A percentile compares a stretch with the other conserved stretches of the same genome.
Conservation (phyloP, 2,329 filamentous ascomycete genomes). For the Nigrograna mackinnonii region DNA sequence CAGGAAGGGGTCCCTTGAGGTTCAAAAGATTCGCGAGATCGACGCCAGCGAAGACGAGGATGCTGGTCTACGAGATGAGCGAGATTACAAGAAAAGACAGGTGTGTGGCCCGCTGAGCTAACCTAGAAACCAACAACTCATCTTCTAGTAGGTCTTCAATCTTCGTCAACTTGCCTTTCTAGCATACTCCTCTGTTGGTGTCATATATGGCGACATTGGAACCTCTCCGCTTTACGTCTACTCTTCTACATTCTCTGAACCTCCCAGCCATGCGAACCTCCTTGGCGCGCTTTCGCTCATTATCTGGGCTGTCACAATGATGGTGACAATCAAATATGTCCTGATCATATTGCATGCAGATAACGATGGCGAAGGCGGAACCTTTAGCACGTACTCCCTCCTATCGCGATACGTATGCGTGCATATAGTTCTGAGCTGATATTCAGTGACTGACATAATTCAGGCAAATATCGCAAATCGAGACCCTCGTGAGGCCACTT, state of each 20-base stretch:
- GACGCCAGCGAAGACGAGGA: slow-evolving; percentile 39
- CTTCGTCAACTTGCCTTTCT: slow-evolving; percentile 27
- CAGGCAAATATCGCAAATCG: slow-evolving; percentile 62
- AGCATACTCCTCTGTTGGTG: slow-evolving; percentile 67
- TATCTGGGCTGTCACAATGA: slow-evolving; percentile 70
- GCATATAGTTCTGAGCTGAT: neutral
- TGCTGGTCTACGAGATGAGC: slow-evolving; percentile 29
- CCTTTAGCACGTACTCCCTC: slow-evolving; percentile 68
- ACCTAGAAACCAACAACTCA: too few relatives aligned
- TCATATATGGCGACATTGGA: slow-evolving; percentile 73
- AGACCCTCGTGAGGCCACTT: slow-evolving; percentile 60
- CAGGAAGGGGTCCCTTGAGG: slow-evolving; percentile 57
- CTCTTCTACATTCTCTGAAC: slow-evolving; percentile 65
- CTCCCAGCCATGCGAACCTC: slow-evolving; percentile 59
- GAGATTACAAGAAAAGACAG: slow-evolving; percentile 35
- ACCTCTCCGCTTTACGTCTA: slow-evolving; percentile 71
- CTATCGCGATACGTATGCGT: slow-evolving; percentile 56
- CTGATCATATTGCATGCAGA: slow-evolving; percentile 68
- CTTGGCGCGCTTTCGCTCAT: slow-evolving; percentile 69
- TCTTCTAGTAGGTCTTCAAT: slow-evolving; percentile 27
- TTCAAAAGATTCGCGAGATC: slow-evolving; percentile 68
- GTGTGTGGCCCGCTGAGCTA: too few relatives aligned
- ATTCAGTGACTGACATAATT: slow-evolving; percentile 1
- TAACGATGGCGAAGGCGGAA: slow-evolving; percentile 73
- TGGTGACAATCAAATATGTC: slow-evolving; percentile 72